Base-by-base conservation (phyloP, 73 alveolate genomes). In the Paramecium caudatum region DNA sequence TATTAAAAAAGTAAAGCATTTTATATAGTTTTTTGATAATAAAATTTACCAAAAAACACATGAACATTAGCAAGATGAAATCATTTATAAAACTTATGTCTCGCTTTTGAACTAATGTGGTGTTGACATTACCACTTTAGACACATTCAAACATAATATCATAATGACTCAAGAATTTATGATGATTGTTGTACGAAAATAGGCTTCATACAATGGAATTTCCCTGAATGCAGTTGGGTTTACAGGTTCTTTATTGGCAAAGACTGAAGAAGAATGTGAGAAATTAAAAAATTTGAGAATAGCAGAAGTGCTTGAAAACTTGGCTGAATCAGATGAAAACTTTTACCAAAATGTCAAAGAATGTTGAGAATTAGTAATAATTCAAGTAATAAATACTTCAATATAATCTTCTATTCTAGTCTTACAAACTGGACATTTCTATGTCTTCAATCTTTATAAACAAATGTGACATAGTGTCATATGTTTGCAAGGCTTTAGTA, bases 191-290 rank as follows among this genome's bases (percentile, higher is more conserved):
- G 88, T 12, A 17, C 36, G 88, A 74, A 41, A 23, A 43, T 43
- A 36, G 43, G 39, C 62, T 5, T 17, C 43, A 0, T 74, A 39
- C 32, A 45, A 45, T 12, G 68, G 68, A 17, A 47, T 74, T 2
- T 6, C 62, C 17, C 12, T 74, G 10, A 74, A 74, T 74, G 88
- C 88, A n/a, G 68, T 74, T 10, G 88, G 88, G 21, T 74, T 41
- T 15, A 74, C 88, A 74, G 88, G 88, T 0, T 74, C 69, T 8
- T 45, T 74, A 23, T 41, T 45, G 10, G 88, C 46, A 39, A 74
- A 74, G 32, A 45, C 36, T 41, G 34, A 68, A 33, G 30, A 68
- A 49, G 50, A 32, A 34, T 37, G 47, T 34, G 61, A 68, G 3
- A 34, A n/a, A 34, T 34, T 68, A 34, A 30, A 68, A 9, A 10